Evolutionary conservation across 106 monocot species (phyloP).

Genomic region (Posidonia australis): DNA sequence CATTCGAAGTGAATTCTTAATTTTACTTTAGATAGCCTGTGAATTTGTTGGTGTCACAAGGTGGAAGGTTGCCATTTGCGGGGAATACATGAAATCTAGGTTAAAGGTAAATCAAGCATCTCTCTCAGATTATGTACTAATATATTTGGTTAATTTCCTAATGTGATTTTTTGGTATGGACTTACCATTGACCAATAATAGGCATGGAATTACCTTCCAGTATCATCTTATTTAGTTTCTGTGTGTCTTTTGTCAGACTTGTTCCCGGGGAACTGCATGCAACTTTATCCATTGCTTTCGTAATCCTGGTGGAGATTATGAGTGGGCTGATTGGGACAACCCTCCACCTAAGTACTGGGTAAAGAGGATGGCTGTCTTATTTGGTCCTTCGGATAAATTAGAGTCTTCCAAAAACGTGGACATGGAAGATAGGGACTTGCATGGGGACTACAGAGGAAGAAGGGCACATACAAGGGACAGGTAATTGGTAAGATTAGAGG

Average conservation of each 20-base stretch:
- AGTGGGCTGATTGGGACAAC: constrained; percentile 99
- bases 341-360: constrained; percentile 90
- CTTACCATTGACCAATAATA: too few relatives aligned
- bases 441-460: constrained; percentile 12
- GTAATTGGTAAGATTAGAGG: too few relatives aligned
- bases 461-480: constrained; percentile 20
- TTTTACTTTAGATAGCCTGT: constrained; percentile 54
- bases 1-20: too few relatives aligned
- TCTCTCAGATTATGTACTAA: constrained; percentile 1
- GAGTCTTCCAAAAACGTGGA: constrained; percentile 24
- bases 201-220: too few relatives aligned
- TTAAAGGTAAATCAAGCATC: constrained; percentile 45
- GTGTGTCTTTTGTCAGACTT: constrained; percentile 49
- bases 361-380: constrained; percentile 75
- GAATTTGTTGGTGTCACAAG: constrained; percentile 75
- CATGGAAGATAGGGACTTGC: constrained; percentile 17
- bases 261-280: constrained; percentile 84
- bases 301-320: constrained; percentile 98
- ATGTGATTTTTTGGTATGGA: not conserved
- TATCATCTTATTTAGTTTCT: too few relatives aligned
- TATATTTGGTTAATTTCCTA: not conserved
- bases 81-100: constrained; percentile 96
- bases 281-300: constrained; percentile 98
- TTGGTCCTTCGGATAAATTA: constrained; percentile 49
- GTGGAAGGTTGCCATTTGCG: constrained; percentile 99